These are phyloP conservation scores for Hyaloperonospora arabidopsidis DNA, from an alignment of 352 stramenopile genomes.

Conservation along the genomic window DNA sequence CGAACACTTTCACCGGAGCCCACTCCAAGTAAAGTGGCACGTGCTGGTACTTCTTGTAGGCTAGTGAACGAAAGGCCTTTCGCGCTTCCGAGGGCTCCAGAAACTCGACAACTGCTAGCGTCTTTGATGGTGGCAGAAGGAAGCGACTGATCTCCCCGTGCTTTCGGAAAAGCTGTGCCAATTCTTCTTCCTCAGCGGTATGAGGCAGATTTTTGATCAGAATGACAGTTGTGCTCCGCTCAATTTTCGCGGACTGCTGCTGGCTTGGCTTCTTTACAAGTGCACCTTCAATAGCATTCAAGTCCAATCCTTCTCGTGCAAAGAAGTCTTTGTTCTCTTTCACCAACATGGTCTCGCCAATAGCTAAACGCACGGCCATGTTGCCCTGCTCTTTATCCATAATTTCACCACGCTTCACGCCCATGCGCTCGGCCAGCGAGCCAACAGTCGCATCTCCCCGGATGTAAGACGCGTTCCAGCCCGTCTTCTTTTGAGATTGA, in stretches of 20 bases:
- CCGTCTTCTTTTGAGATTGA: constrained; percentile 65
- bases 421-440: constrained; percentile 78
- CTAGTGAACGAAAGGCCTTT: constrained; percentile 92
- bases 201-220: constrained; percentile 98
- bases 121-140: constrained; percentile 89
- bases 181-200: constrained; percentile 89
- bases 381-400: constrained; percentile 92
- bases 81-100: constrained; percentile 91
- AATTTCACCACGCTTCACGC: constrained; percentile 91
- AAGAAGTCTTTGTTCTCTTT: constrained; percentile 98
- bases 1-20: constrained; percentile 88
- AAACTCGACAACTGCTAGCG: constrained; percentile 95
- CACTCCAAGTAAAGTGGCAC: constrained; percentile 98
- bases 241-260: constrained; percentile 50
- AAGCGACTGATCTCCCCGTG: constrained; percentile 84
- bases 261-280: constrained; percentile 49
- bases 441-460: constrained; percentile 65
- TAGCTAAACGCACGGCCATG: constrained; percentile 95
- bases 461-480: constrained; percentile 94
- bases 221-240: constrained; percentile 92
- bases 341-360: constrained; percentile 97
- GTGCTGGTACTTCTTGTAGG: constrained; percentile 98
- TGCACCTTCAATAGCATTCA: constrained; percentile 88
- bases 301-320: constrained; percentile 88
- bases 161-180: constrained; percentile 92